A percentile compares a stretch with the other conserved stretches of the same genome.
Conservation (phyloP, 352 stramenopile genomes). For the Phytophthora pistaciae region DNA sequence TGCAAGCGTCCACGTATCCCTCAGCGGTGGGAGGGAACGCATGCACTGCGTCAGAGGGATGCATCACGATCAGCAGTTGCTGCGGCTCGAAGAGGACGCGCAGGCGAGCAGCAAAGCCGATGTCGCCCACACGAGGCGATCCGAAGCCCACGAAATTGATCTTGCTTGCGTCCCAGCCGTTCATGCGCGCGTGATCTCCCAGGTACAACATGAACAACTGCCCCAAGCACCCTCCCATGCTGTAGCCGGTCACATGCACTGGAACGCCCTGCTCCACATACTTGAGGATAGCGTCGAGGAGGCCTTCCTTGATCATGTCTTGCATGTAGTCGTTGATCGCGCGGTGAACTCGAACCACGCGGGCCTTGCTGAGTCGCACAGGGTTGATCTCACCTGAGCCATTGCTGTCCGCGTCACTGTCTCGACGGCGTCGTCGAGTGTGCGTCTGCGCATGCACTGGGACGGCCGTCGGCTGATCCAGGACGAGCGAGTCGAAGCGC, state of each 20-base stretch:
- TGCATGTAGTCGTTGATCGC: slow-evolving; percentile 87
- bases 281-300: slow-evolving; percentile 78
- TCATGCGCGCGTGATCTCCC: slow-evolving; percentile 80
- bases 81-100: slow-evolving; percentile 81
- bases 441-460: slow-evolving; percentile 67
- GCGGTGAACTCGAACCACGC: slow-evolving; percentile 77
- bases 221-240: slow-evolving; percentile 86
- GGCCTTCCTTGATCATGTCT: slow-evolving; percentile 84
- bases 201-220: slow-evolving; percentile 85
- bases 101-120: slow-evolving; percentile 79
- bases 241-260: slow-evolving; percentile 88
- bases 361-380: slow-evolving; percentile 62
- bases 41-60: slow-evolving; percentile 84
- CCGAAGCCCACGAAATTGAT: slow-evolving; percentile 90
- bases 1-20: slow-evolving; percentile 77
- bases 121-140: slow-evolving; percentile 79
- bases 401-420: slow-evolving; percentile 65
- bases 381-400: slow-evolving; percentile 57
- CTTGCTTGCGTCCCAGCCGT: slow-evolving; percentile 75
- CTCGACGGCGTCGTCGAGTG: slow-evolving; percentile 48
- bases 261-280: slow-evolving; percentile 79
- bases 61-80: slow-evolving; percentile 88
- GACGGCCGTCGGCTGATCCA: slow-evolving; percentile 63
- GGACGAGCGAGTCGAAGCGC: slow-evolving; percentile 76
- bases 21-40: slow-evolving; percentile 85